Percentiles rank a stretch among this genome's conserved stretches.
These are phyloP conservation scores for Cenchrus americanus DNA, from an alignment of 176 grass and related monocot species.

Conservation along the genomic window DNA sequence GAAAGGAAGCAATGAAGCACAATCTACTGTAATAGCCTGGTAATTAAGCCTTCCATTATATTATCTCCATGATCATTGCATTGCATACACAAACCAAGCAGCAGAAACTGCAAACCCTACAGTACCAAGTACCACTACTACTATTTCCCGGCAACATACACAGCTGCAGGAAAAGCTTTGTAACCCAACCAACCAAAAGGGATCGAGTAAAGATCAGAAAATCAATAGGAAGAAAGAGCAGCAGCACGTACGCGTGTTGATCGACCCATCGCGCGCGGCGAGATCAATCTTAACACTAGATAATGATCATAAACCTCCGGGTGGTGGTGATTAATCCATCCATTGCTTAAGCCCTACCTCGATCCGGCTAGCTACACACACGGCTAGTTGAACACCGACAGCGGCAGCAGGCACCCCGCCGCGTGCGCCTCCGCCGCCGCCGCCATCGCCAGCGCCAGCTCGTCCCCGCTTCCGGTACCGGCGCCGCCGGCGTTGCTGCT, in stretches of 20 bases:
- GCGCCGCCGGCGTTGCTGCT: not conserved
- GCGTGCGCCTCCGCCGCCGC: constrained; percentile 60
- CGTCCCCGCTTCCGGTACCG: constrained; percentile 24
- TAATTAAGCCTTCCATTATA: constrained; percentile 43
- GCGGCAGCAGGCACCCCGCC: constrained; percentile 59
- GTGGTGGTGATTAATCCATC: constrained; percentile 4
- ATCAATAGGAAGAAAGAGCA: constrained; percentile 33
- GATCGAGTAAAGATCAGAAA: not conserved
- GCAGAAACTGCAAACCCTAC: constrained; percentile 55
- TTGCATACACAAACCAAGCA: constrained; percentile 57
- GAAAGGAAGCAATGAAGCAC: not conserved
- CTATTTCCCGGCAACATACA: not conserved
- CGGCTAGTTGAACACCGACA: constrained; percentile 61
- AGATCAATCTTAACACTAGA: constrained; percentile 25
- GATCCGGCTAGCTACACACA: not conserved
- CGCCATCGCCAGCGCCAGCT: constrained; percentile 53
- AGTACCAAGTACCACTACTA: constrained; percentile 35
- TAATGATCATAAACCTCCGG: not conserved
- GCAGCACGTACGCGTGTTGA: constrained; percentile 28
- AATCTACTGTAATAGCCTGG: not conserved
- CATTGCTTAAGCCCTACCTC: constrained; percentile 41
- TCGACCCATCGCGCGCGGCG: constrained; percentile 24
- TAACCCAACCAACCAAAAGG: constrained; percentile 34
- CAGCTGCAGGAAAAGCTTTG: constrained; percentile 21
- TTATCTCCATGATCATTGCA: constrained; percentile 36